Evolutionary conservation across 176 grass and related monocot genomes (phyloP).

Genomic region (Aegilops longissima): DNA sequence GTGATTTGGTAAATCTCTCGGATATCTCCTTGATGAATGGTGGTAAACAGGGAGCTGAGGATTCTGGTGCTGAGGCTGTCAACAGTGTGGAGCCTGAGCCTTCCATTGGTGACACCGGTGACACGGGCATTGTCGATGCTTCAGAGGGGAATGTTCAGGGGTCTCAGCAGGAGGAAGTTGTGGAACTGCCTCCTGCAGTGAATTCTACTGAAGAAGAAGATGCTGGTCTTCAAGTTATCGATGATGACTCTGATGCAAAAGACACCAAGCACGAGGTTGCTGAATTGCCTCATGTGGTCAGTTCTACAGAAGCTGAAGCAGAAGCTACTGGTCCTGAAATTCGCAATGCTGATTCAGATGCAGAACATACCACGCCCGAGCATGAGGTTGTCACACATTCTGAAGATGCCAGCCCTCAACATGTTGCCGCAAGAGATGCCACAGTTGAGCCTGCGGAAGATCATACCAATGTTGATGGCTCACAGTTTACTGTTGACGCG

Average conservation of each 20-base stretch:
- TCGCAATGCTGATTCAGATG: background rate
- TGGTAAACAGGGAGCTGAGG: background rate
- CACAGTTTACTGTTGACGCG: background rate
- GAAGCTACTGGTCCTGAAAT: background rate
- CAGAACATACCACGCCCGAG: background rate
- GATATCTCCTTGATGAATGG: background rate
- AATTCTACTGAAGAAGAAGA: background rate
- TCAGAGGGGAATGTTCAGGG: background rate
- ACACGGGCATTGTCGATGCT: background rate
- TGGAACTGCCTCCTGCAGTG: background rate
- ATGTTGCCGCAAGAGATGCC: background rate
- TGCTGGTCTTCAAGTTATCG: background rate
- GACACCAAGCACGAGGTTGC: background rate
- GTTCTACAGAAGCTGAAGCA: background rate
- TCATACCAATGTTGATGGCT: background rate
- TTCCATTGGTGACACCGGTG: background rate
- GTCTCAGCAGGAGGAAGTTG: background rate
- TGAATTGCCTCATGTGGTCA: background rate
- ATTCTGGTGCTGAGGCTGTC: slow-evolving; percentile 6
- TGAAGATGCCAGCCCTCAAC: slow-evolving; percentile 3
- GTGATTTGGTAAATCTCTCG: background rate
- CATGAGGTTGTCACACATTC: background rate
- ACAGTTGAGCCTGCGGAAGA: background rate
- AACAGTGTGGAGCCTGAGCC: background rate
- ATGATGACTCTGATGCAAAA: background rate